Evolutionary conservation across 2,329 filamentous ascomycete species (phyloP).

Genomic region (Ascochyta koolunga): DNA sequence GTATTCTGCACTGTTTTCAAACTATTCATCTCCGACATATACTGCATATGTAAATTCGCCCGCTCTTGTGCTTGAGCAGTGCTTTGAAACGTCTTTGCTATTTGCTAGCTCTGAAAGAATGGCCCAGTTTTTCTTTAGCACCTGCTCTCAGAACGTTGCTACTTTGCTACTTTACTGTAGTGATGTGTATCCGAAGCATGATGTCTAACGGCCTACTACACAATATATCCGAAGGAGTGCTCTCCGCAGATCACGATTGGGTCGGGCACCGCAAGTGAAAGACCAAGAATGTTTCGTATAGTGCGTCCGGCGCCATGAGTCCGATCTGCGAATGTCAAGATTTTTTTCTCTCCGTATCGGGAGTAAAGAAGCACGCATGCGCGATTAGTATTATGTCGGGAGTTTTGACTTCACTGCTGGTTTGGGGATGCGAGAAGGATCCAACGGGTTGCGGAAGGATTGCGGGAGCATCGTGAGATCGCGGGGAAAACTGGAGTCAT

Average conservation of each 20-base stretch:
- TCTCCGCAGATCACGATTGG: conserved; percentile 4
- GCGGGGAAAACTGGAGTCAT: conserved; percentile 5
- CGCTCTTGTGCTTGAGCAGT: too few relatives aligned
- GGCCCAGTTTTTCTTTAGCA: neutral
- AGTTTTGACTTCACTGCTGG: neutral
- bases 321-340: neutral
- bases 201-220: neutral
- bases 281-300: neutral
- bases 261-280: neutral
- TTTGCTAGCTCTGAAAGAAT: conserved; percentile 8
- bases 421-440: conserved; percentile 6
- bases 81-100: too few relatives aligned
- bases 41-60: neutral
- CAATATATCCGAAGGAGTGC: neutral
- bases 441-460: conserved; percentile 13
- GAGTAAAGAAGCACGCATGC: neutral
- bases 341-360: neutral
- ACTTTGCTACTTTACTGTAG: neutral
- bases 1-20: neutral
- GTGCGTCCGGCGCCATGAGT: neutral
- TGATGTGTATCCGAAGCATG: neutral
- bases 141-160: conserved; percentile 9
- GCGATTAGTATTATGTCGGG: neutral
- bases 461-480: conserved; percentile 9
- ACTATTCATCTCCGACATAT: neutral